Percentiles rank a stretch among this genome's conserved stretches.
These are phyloP conservation scores for Carex arenaria DNA, from an alignment of 202 grass and related monocot species.

Conservation along the genomic window DNA sequence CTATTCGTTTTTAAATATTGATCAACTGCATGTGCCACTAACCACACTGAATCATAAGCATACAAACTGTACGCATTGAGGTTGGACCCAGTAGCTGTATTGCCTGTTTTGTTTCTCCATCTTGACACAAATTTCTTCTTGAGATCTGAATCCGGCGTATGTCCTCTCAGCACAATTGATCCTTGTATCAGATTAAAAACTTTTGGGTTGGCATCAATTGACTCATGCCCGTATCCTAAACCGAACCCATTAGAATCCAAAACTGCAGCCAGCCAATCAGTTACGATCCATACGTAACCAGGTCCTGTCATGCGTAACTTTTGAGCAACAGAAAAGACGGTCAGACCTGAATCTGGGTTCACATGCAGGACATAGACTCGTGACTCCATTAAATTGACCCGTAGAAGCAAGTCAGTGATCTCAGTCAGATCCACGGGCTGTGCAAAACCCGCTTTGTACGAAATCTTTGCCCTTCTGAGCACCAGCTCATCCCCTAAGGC, in stretches of 20 bases:
- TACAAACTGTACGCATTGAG: conserved; percentile 77
- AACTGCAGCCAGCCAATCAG: conserved; percentile 86
- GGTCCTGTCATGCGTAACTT: conserved; percentile 49
- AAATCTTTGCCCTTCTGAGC: conserved; percentile 50
- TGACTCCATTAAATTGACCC: conserved; percentile 86
- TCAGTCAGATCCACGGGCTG: conserved; percentile 28
- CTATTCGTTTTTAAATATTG: conserved; percentile 39
- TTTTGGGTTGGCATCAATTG: conserved; percentile 16
- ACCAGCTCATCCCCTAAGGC: conserved; percentile 68
- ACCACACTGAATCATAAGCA: conserved; percentile 90
- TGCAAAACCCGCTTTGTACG: conserved; percentile 51
- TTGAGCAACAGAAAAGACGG: conserved; percentile 55
- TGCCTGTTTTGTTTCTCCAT: conserved; percentile 45
- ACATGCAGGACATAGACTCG: conserved; percentile 82
- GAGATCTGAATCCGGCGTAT: conserved; percentile 50
- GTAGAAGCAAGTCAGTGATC: conserved; percentile 52
- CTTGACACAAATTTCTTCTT: conserved; percentile 58
- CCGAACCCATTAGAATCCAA: conserved; percentile 41
- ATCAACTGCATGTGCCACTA: conserved; percentile 67
- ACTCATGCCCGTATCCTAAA: neutral
- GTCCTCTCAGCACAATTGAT: conserved; percentile 63
- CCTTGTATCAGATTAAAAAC: conserved; percentile 57
- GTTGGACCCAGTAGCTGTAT: conserved; percentile 27
- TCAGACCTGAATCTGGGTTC: conserved; percentile 78
- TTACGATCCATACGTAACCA: conserved; percentile 97